Base-by-base conservation (phyloP, 1,139 yeast species). In the Magnusiomyces magnusii region DNA sequence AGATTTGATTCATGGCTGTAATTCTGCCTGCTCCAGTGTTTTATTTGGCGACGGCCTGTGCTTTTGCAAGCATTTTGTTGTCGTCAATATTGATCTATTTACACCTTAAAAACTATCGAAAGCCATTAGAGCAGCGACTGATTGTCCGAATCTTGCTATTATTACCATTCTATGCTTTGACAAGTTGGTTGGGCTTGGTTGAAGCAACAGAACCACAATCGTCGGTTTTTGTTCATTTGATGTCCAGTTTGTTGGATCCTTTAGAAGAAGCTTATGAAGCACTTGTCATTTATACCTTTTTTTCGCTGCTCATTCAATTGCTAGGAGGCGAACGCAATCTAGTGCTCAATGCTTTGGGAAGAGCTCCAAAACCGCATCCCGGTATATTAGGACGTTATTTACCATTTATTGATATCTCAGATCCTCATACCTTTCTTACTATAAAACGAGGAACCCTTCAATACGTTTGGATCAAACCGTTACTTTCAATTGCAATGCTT, bases 401-500 rank as follows among this genome's bases (percentile, higher is more conserved):
- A 9, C 78, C 80, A 0, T 81, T 80, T 17, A 76, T 92, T 41
- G 97, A 93, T 69, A 86, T 93, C 36, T 84, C 95, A 1, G 97
- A 93, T 67, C 97, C 99, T 0, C 77, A 78, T 52, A 83, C 91
- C 1, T 89, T 92, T 69, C 74, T 93, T 61, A 75, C 76, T 19
- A 83, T 95, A 53, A 93, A 93, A 68, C 76, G 97, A 63, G 95
- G 96, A 0, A 86, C 93, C 10, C 75, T 93, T 58, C 99, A 93
- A 72, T 93, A 93, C 68, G 97, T 93, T 7, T 93, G 97, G 97
- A 73, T 92, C 62, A 92, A 95, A 68, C 98, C 98, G 0, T 65
- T 89, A 36, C 78, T 90, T 23, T 87, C 91, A 65, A 64, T 84
- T 21, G 74, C 81, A 0, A 82, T 82, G 1, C 72, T 86, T 1